phyloP scores from a whole-genome alignment of 2,329 filamentous ascomycete species.

The Dryadomyces quercus-mongolicae region DNA sequence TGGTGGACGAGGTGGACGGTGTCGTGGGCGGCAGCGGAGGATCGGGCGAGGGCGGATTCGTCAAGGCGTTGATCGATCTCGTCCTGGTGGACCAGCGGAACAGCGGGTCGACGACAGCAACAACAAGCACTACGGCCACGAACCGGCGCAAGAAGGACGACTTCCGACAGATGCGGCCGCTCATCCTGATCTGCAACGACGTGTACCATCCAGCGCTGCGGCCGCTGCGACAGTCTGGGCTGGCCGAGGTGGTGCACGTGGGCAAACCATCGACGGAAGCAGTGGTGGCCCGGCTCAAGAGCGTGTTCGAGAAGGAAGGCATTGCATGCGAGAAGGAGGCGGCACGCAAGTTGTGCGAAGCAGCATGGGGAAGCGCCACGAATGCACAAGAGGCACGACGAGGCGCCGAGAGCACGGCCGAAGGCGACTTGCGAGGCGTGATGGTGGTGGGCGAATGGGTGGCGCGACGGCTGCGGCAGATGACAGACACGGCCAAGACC shows the following conservation, averaged over 20 bases:
- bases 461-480: conserved; percentile 50
- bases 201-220: conserved; percentile 85
- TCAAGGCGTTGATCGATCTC: conserved; percentile 88
- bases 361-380: conserved; percentile 66
- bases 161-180: conserved; percentile 74
- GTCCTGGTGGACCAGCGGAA: conserved; percentile 82
- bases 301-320: conserved; percentile 78
- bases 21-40: conserved; percentile 69
- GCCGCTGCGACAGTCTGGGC: conserved; percentile 68
- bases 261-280: conserved; percentile 81
- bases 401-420: conserved; percentile 52
- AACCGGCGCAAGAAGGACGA: conserved; percentile 60
- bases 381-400: conserved; percentile 50
- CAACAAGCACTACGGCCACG: not conserved
- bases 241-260: conserved; percentile 86
- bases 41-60: conserved; percentile 82
- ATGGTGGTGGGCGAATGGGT: conserved; percentile 87
- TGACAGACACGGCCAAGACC: conserved; percentile 20
- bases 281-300: conserved; percentile 68
- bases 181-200: conserved; percentile 95
- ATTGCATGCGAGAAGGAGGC: conserved; percentile 83
- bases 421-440: conserved; percentile 66
- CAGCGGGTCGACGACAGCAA: conserved; percentile 21
- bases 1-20: conserved; percentile 95
- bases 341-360: conserved; percentile 71